Conservation (phyloP, 371 early-diverging fungal genomes). For the Antonospora locustae region DNA sequence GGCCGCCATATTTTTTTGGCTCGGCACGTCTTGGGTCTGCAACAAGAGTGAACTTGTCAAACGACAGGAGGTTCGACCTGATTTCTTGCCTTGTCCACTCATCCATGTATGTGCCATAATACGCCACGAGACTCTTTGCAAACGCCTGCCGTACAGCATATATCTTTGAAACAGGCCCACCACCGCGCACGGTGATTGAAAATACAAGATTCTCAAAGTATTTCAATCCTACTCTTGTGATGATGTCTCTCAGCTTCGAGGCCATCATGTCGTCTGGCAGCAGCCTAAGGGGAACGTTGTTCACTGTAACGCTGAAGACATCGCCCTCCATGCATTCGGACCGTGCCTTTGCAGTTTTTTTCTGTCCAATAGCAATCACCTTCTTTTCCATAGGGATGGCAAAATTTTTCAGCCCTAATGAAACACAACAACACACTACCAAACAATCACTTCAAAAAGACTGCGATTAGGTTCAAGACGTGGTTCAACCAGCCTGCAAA, state of each 20-base stretch:
- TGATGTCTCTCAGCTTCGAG: slow-evolving; percentile 93
- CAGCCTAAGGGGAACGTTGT: slow-evolving; percentile 85
- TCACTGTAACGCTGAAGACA: slow-evolving; percentile 77
- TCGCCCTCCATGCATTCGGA: slow-evolving; percentile 89
- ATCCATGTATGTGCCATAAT: slow-evolving; percentile 95
- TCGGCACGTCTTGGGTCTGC: slow-evolving; percentile 98
- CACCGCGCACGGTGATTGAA: slow-evolving; percentile 84
- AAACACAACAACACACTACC: slow-evolving; percentile 89
- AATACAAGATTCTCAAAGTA: slow-evolving; percentile 85
- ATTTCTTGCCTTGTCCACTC: slow-evolving; percentile 97
- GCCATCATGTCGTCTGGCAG: slow-evolving; percentile 82
- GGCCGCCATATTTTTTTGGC: slow-evolving; percentile 99
- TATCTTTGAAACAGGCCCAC: slow-evolving; percentile 88
- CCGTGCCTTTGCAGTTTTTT: slow-evolving; percentile 97
- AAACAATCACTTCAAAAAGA: slow-evolving; percentile 93
- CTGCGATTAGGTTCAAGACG: slow-evolving; percentile 87
- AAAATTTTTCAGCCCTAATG: slow-evolving; percentile 48
- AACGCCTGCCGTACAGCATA: slow-evolving; percentile 96
- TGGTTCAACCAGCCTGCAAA: slow-evolving; percentile 97
- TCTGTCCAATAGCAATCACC: slow-evolving; percentile 49
- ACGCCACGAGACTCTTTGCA: slow-evolving; percentile 93
- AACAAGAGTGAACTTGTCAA: slow-evolving; percentile 92
- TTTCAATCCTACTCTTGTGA: slow-evolving; percentile 82
- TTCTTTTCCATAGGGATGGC: slow-evolving; percentile 32
- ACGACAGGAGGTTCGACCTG: slow-evolving; percentile 76